Evolutionary conservation across 2,329 filamentous ascomycete genomes (phyloP), one percentile per base, ranked within the genome.

Genomic region (Talaromyces sp.): DNA sequence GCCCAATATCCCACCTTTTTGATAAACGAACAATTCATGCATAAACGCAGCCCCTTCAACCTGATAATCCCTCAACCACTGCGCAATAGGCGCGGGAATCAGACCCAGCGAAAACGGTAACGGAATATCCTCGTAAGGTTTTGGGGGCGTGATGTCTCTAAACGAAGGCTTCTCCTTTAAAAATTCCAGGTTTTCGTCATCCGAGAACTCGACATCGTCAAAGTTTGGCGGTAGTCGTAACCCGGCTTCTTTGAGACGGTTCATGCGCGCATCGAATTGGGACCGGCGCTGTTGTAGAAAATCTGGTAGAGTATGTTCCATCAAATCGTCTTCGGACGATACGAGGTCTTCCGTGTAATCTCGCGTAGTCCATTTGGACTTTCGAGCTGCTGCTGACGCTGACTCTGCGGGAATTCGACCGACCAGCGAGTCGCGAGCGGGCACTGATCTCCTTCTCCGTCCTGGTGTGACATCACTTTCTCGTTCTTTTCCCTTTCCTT

Each of bases 41-140:
- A 99, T 82, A 72, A 97, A 98, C 37, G 86, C 84, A 14, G 90
- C 91, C 5, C 95, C 95, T 33, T 90, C 85, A 1, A 98, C 83
- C 75, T 99, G 95, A 72, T 99, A 99, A 68, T 93, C 91, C 66
- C 95, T 88, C 58, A 99, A 82, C 79, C 95, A 97, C 67, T 95
- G 93, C 0, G 94, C 93, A 62, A 98, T 92, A 0, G 92, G 87
- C 0, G 91, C 93, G 0, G 95, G 95, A 45, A 99, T 93, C 3
- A 93, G 74, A 0, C 93, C 94, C 0, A 87, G 85, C 0, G 93
- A 96, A 69, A 88, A 87, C 14, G 86, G 84, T 27, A 98, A 82
- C 54, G 86, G 82, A 57, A 97, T 89, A 68, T 96, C 91, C 70
- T 88, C 82, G 76, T 95, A 93, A 0, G 83, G 82, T 14, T 89